A percentile compares a stretch with the other conserved stretches of the same genome.
Evolutionary conservation across 1,284 basidiomycete genomes (phyloP).

Genomic region (Rhodotorula sp.): DNA sequence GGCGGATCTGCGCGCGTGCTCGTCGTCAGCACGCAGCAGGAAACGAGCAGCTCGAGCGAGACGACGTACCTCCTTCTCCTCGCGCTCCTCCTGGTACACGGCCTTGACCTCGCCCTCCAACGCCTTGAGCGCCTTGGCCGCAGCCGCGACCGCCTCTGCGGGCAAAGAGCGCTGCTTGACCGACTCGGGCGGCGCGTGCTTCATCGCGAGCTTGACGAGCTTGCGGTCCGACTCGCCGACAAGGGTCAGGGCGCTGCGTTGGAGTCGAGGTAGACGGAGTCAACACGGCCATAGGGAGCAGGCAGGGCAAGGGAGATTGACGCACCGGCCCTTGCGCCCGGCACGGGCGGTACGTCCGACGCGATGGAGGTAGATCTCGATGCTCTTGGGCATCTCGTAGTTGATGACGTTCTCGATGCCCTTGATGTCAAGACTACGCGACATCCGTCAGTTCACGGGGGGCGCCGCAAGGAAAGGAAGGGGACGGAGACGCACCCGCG

Average conservation of each 20-base stretch:
- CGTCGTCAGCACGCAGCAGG: neutral
- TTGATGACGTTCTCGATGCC: conserved; percentile 59
- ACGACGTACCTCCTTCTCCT: conserved; percentile 77
- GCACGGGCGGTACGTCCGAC: conserved; percentile 96
- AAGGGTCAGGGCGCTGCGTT: conserved; percentile 79
- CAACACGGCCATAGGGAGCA: conserved; percentile 1
- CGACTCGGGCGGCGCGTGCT: conserved; percentile 79
- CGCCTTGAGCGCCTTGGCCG: conserved; percentile 68
- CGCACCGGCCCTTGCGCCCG: conserved; percentile 83
- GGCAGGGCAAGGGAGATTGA: conserved; percentile 23
- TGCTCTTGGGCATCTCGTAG: conserved; percentile 93
- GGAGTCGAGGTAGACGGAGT: neutral
- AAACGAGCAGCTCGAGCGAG: too few species aligned
- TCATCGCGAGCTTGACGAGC: conserved; percentile 94
- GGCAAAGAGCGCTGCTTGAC: conserved; percentile 89
- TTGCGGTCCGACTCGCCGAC: conserved; percentile 96
- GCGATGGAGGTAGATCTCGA: conserved; percentile 92
- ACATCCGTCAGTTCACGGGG: neutral
- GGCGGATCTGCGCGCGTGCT: conserved; percentile 63
- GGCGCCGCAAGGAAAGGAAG: neutral
- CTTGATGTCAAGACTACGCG: conserved; percentile 49
- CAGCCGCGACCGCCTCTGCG: conserved; percentile 71
- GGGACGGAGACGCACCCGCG: conserved; percentile 32
- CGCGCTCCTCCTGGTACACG: conserved; percentile 88
- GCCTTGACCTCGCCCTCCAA: conserved; percentile 78